Evolutionary conservation across 2,329 filamentous ascomycete species (phyloP).

Genomic region (Hypomyces rosellus): DNA sequence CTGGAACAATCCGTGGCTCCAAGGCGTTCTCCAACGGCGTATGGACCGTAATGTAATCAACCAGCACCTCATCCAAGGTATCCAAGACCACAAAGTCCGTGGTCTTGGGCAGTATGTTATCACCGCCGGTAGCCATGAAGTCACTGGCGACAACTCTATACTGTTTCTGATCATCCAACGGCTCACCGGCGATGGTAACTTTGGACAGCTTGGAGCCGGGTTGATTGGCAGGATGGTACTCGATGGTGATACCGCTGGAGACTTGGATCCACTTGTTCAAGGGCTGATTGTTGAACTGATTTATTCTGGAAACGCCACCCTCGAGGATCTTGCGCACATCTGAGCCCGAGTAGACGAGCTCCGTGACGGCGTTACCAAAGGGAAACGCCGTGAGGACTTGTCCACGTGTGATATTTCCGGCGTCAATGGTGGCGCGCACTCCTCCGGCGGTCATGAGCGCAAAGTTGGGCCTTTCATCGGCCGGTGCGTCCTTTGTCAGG

Average conservation of each 20-base stretch:
- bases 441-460: slow-evolving; percentile 59
- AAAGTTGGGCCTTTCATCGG: slow-evolving; percentile 40
- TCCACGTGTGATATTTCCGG: slow-evolving; percentile 55
- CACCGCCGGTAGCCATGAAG: slow-evolving; percentile 56
- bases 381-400: slow-evolving; percentile 59
- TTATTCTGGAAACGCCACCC: slow-evolving; percentile 49
- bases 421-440: slow-evolving; percentile 56
- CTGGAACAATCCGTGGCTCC: slow-evolving; percentile 33
- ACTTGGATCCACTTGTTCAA: slow-evolving; percentile 58
- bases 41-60: slow-evolving; percentile 41
- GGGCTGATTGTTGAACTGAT: slow-evolving; percentile 44
- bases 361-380: slow-evolving; percentile 59
- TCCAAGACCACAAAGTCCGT: slow-evolving; percentile 41
- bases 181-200: slow-evolving; percentile 43
- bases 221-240: slow-evolving; percentile 47
- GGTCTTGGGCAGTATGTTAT: slow-evolving; percentile 48
- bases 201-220: slow-evolving; percentile 46
- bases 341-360: slow-evolving; percentile 46
- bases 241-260: slow-evolving; percentile 48
- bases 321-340: slow-evolving; percentile 53
- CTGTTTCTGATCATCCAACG: slow-evolving; percentile 37
- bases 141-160: slow-evolving; percentile 58
- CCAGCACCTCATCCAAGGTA: slow-evolving; percentile 48
- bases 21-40: slow-evolving; percentile 45
- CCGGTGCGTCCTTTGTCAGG: slow-evolving; percentile 24